Conservation (phyloP, 2,329 filamentous ascomycete species). For the Lojkania enalia region DNA sequence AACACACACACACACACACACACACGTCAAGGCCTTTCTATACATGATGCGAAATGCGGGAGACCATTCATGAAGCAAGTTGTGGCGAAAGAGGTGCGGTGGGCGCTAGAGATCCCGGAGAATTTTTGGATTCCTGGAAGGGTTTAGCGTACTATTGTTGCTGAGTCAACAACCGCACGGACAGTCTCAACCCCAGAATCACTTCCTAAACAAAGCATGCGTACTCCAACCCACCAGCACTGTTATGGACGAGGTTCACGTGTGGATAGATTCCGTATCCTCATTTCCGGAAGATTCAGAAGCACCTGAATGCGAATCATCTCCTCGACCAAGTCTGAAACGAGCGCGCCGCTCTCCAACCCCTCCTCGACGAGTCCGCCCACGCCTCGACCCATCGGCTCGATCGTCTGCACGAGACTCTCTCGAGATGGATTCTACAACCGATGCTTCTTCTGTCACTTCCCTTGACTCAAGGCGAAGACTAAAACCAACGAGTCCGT, state of each 20-base stretch:
- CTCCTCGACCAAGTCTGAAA: background rate
- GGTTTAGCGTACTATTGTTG: no score
- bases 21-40: no score
- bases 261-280: background rate
- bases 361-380: background rate
- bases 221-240: background rate
- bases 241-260: background rate
- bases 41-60: no score
- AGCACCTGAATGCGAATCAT: background rate
- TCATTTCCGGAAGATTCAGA: background rate
- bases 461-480: conserved; percentile 1
- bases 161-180: background rate
- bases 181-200: background rate
- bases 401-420: background rate
- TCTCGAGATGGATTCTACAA: background rate
- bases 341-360: background rate
- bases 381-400: background rate
- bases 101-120: no score
- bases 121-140: no score
- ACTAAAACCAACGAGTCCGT: background rate
- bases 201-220: background rate
- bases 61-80: no score
- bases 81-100: no score
- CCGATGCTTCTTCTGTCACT: background rate
- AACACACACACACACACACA: no score